Evolutionary conservation across 257 asterid genomes (phyloP), one percentile per base, ranked within the genome.

Genomic region (Linderniella brevidens): DNA sequence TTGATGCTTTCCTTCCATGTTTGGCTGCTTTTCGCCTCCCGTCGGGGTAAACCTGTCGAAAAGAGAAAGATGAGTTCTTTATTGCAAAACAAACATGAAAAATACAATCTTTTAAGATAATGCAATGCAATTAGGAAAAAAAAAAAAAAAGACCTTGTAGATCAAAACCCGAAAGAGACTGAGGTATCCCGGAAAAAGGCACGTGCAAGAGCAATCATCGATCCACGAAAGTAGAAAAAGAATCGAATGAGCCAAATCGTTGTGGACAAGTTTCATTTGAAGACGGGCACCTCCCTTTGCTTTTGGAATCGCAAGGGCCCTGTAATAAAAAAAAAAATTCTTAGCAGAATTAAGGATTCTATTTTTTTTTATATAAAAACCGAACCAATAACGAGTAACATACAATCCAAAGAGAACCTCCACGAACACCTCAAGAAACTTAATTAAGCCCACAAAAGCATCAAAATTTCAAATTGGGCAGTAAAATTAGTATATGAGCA

Each of bases 271-370:
- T 60, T 75, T 69, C 84, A 74, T 66, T 48, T 69, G 76, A 15
- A 78, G 39, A 49, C 74, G 58, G 17, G 74, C 58, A 17, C 72
- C 64, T 32, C 70, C 72, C 41, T 68, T 67, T 17, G 68, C 61
- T 66, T 74, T 59, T 14, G 81, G 71, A 57, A 75, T 52, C 0
- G 84, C 61, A 50, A 78, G 70, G n/a, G 80, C 84, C 72, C 90
- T 74, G 72, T 25, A 25, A 25, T 25, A 25, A 25, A 25, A 25
- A 25, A 25, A 25, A n/a, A n/a, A n/a, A n/a, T n/a, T n/a, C n/a
- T n/a, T n/a, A n/a, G n/a, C n/a, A n/a, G n/a, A n/a, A n/a, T n/a
- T n/a, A n/a, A n/a, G n/a, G n/a, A n/a, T n/a, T n/a, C n/a, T n/a
- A n/a, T n/a, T n/a, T n/a, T n/a, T n/a, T n/a, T n/a, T n/a, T n/a